Conservation (phyloP, 495 filamentous ascomycete species). For the Antarctomyces pellizariae region DNA sequence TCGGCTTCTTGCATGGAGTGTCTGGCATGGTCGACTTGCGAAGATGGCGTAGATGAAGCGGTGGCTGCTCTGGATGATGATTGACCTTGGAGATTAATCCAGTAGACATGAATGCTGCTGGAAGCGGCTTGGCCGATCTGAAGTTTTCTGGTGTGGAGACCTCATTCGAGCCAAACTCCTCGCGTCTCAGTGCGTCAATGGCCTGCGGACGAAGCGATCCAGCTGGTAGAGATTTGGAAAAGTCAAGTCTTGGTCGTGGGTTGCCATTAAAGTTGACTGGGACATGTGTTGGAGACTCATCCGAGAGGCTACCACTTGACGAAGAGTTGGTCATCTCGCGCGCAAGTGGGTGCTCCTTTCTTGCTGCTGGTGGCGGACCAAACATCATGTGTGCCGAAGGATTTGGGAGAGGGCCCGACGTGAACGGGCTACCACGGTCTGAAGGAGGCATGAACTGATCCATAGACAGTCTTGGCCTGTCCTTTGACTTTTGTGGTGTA, state of each 20-base stretch:
- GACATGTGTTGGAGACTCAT: conserved; percentile 52
- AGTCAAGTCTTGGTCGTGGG: conserved; percentile 32
- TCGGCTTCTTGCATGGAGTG: conserved; percentile 77
- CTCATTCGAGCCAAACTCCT: conserved; percentile 25
- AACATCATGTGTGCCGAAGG: conserved; percentile 27
- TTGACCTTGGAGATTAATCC: conserved; percentile 76
- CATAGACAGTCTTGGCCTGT: conserved; percentile 47
- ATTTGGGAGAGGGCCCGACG: conserved; percentile 25
- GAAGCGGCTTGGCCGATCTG: conserved; percentile 59
- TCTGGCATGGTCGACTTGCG: conserved; percentile 35
- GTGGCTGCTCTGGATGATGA: conserved; percentile 28
- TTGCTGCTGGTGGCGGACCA: conserved; percentile 14
- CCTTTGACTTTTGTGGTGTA: conserved; percentile 23
- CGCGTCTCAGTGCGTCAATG: conserved; percentile 13
- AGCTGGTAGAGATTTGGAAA: conserved; percentile 60
- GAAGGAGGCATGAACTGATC: conserved; percentile 43
- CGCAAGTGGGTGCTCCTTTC: conserved; percentile 64
- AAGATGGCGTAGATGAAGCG: conserved; percentile 16
- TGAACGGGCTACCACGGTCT: conserved; percentile 39
- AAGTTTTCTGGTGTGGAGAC: conserved; percentile 70
- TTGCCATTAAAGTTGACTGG: conserved; percentile 28
- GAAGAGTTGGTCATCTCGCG: conserved; percentile 66
- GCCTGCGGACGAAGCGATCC: conserved; percentile 30
- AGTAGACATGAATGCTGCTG: conserved; percentile 80
- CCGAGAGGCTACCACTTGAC: conserved; percentile 48